Percentiles rank a stretch among this genome's conserved stretches.
These are phyloP conservation scores for Diospyros kaki DNA, from an alignment of 148 eudicot species.

Conservation along the genomic window DNA sequence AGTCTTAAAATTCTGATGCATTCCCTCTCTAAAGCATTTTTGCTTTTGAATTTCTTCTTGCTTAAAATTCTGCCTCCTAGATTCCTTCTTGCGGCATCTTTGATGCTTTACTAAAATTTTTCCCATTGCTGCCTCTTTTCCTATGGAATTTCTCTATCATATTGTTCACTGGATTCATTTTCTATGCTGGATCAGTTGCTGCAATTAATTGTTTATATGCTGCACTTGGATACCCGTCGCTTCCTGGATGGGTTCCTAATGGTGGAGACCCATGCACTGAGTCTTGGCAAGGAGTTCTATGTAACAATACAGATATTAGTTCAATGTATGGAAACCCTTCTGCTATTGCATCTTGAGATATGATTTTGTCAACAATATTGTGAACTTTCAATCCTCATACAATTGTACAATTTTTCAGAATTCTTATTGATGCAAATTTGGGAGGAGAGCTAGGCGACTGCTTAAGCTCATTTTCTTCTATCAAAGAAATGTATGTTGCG, in stretches of 20 bases:
- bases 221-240: slow-evolving; percentile 66
- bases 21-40: background rate
- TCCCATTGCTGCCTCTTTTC: background rate
- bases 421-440: slow-evolving; percentile 56
- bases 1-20: background rate
- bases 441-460: slow-evolving; percentile 73
- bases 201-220: slow-evolving; percentile 75
- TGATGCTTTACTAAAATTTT: background rate
- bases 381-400: slow-evolving; percentile 7
- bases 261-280: slow-evolving; percentile 88
- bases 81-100: background rate
- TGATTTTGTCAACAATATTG: background rate
- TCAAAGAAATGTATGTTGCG: slow-evolving; percentile 51
- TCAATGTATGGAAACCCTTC: slow-evolving; percentile 51
- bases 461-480: slow-evolving; percentile 69
- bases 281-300: slow-evolving; percentile 80
- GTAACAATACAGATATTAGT: slow-evolving; percentile 47
- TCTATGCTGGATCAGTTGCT: slow-evolving; percentile 50
- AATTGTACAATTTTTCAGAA: slow-evolving; percentile 36
- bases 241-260: slow-evolving; percentile 75
- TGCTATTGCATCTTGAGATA: slow-evolving; percentile 5
- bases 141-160: background rate
- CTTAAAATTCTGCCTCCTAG: background rate
- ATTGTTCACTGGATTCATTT: slow-evolving; percentile 10
- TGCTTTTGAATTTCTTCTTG: background rate